Base-by-base conservation (phyloP, 768 basidiomycete species). In the Brasilioporus rufonigricans region DNA sequence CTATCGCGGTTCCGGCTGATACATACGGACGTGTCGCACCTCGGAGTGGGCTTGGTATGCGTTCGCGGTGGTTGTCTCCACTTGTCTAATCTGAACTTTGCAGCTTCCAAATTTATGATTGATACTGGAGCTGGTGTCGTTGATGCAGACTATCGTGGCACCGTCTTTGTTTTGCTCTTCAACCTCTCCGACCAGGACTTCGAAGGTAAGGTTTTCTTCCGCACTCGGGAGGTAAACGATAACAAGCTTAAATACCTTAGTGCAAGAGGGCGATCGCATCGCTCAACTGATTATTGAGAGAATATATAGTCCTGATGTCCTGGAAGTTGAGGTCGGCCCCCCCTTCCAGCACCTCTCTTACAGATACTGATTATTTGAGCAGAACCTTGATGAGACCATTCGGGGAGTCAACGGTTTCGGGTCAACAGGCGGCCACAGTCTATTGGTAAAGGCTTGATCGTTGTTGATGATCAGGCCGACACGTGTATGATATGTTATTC, bases 21-120 rank as follows among this genome's bases (percentile, higher is more conserved):
- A 94, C 93, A 4, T 98, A 99, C 67, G 97, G 96, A 59, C 92
- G 97, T 50, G 87, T 99, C 54, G 97, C 97, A 3, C 97, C 97
- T 19, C 84, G 96, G 23, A 93, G 89, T 69, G 97, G 97, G 19
- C 85, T 98, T 26, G 96, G 96, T 97, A 56, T 49, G 87, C 72
- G 19, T 21, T 12, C 29, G 14, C 14, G 7, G 39, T 14, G 31
- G 46, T 31, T 44, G n/a, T 23, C 29, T 41, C 50, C 19, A 5
- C 51, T 21, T 32, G 35, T 39, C 45, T 47, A 9, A 50, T 26
- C 48, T 18, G 26, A 45, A 27, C 55, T 16, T 39, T 58, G 18
- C 58, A 97, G 97, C 97, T 19, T 90, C 91, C 16, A 99, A 99
- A 68, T 94, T 92, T 71, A 93, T 93, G 85, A 98, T 98, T 55